These are phyloP conservation scores for Baudoinia panamericana DNA, from an alignment of 495 filamentous ascomycete species.

Conservation along the genomic window DNA sequence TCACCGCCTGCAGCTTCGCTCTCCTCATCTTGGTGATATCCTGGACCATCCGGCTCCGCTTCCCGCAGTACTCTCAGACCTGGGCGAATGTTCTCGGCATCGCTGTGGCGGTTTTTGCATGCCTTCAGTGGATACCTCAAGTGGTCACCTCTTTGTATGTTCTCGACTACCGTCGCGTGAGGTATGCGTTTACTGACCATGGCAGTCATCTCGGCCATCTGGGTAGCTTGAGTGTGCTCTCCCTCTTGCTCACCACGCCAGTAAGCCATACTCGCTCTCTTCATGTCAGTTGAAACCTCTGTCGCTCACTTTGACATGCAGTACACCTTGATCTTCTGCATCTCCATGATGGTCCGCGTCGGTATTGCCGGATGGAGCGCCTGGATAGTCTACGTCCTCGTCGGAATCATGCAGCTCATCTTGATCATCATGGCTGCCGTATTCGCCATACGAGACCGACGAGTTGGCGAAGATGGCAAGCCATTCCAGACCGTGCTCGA, in stretches of 20 bases:
- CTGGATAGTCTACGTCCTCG: conserved; percentile 4
- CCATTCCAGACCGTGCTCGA: background rate
- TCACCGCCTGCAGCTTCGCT: background rate
- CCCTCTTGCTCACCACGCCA: too few species aligned
- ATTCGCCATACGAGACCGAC: background rate
- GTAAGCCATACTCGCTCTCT: too few species aligned
- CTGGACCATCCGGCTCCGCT: background rate
- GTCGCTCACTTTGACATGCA: too few species aligned
- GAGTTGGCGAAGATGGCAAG: conserved; percentile 4
- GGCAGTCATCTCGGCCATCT: conserved; percentile 4
- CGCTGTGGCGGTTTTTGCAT: background rate
- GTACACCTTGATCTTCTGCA: conserved; percentile 4
- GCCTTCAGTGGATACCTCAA: conserved; percentile 2
- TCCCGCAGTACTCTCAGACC: conserved; percentile 1
- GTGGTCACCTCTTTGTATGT: too few species aligned
- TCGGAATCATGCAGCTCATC: conserved; percentile 1
- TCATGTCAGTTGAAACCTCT: too few species aligned
- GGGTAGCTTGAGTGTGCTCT: background rate
- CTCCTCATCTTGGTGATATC: background rate
- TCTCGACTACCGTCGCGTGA: too few species aligned
- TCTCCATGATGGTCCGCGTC: conserved; percentile 3
- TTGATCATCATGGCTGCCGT: background rate
- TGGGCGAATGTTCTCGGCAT: conserved; percentile 2
- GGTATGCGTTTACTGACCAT: too few species aligned
- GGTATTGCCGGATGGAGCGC: background rate